Percentiles rank a stretch among this genome's conserved stretches.
Evolutionary conservation across 129 eudicot species (phyloP).

Genomic region (Dittrichia graveolens): DNA sequence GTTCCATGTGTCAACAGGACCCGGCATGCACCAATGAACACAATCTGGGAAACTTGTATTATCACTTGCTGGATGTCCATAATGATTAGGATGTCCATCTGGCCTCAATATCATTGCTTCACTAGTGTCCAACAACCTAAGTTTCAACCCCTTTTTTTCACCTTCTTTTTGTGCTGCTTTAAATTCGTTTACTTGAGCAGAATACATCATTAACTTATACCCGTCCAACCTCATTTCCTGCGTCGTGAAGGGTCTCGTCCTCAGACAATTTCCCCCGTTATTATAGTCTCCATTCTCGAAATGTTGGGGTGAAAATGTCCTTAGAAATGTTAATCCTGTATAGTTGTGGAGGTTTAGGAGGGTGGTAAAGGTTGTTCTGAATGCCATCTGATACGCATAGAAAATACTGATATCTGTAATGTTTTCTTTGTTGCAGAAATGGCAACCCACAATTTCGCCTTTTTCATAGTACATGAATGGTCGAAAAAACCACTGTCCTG

Average conservation of each 20-base stretch:
- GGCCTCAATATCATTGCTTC: conserved; percentile 54
- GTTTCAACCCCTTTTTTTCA: conserved; percentile 46
- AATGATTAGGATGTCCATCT: conserved; percentile 60
- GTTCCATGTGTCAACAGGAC: conserved; percentile 63
- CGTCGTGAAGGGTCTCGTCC: conserved; percentile 48
- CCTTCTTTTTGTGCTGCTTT: conserved; percentile 54
- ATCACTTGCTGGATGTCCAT: conserved; percentile 50
- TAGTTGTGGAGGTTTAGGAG: conserved; percentile 43
- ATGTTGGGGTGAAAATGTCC: conserved; percentile 62
- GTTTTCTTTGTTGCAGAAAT: conserved; percentile 45
- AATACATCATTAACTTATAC: conserved; percentile 42
- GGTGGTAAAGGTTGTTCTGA: conserved; percentile 43
- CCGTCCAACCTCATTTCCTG: conserved; percentile 51
- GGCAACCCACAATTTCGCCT: conserved; percentile 46
- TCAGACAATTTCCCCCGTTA: conserved; percentile 53
- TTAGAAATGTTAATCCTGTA: conserved; percentile 47
- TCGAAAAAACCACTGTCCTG: conserved; percentile 66
- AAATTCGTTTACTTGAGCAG: conserved; percentile 55
- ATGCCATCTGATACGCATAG: conserved; percentile 56
- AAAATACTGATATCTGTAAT: conserved; percentile 39
- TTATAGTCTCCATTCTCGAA: conserved; percentile 63
- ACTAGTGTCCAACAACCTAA: conserved; percentile 53
- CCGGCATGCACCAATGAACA: conserved; percentile 67
- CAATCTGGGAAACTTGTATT: conserved; percentile 46
- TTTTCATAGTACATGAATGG: conserved; percentile 56